phyloP scores from a whole-genome alignment of 2,329 filamentous ascomycete species.

The Claviceps digitariae region DNA sequence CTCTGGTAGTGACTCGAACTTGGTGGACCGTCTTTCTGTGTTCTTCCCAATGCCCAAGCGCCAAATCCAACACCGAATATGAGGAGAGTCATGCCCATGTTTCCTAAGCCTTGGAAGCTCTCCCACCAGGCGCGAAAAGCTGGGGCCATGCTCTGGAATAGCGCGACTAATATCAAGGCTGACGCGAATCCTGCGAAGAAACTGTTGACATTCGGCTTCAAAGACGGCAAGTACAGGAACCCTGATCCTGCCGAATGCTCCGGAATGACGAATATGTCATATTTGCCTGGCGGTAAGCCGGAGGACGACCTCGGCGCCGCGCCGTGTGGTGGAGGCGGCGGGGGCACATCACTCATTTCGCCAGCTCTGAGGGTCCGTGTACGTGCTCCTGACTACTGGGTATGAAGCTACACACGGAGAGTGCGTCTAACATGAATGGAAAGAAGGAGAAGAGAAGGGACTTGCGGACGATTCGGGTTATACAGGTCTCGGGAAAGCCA shows the following conservation, averaged over 20 bases:
- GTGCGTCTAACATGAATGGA: background rate
- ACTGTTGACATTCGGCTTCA: constrained; percentile 76
- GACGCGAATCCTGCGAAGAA: constrained; percentile 78
- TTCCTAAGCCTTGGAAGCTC: constrained; percentile 56
- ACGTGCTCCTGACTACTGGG: background rate
- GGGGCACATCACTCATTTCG: constrained; percentile 43
- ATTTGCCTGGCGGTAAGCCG: constrained; percentile 75
- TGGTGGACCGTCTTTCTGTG: constrained; percentile 19
- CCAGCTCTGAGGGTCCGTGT: background rate
- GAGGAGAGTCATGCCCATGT: constrained; percentile 58
- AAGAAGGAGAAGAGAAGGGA: background rate
- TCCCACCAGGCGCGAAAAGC: constrained; percentile 61
- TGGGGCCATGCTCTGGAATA: constrained; percentile 64
- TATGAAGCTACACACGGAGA: background rate
- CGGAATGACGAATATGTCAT: constrained; percentile 95
- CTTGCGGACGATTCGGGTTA: constrained; percentile 9
- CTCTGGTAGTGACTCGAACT: constrained; percentile 10
- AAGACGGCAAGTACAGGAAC: constrained; percentile 86
- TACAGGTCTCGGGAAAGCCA: constrained; percentile 17
- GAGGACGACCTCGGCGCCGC: constrained; percentile 54
- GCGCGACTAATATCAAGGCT: constrained; percentile 55
- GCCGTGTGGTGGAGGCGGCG: constrained; percentile 79
- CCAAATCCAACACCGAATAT: constrained; percentile 60
- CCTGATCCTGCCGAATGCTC: constrained; percentile 79
- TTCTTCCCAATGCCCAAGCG: constrained; percentile 51